Percentiles rank a stretch among this genome's conserved stretches.
Evolutionary conservation across 2,329 filamentous ascomycete species (phyloP).

Genomic region (Calonectria multiphialidica): DNA sequence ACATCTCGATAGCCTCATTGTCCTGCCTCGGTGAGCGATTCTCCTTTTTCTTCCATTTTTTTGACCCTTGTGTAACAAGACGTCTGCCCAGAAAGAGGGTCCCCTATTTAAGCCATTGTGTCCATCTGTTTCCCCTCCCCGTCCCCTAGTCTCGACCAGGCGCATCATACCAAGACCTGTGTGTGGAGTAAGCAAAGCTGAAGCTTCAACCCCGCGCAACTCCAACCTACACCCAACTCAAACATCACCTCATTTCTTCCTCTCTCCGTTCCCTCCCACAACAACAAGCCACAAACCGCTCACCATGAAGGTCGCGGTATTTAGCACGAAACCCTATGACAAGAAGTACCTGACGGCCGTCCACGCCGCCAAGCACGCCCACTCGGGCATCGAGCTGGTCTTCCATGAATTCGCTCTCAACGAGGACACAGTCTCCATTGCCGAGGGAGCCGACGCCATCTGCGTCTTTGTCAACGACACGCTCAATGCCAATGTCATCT

Average conservation of each 20-base stretch:
- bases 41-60: neutral
- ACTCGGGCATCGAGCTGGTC: slow-evolving; percentile 58
- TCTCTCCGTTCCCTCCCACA: neutral
- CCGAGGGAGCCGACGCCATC: slow-evolving; percentile 65
- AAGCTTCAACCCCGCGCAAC: slow-evolving; percentile 34
- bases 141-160: neutral
- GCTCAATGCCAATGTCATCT: slow-evolving; percentile 63
- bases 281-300: neutral
- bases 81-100: neutral
- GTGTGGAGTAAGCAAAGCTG: slow-evolving; percentile 40
- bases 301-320: slow-evolving; percentile 71
- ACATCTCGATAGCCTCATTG: slow-evolving; percentile 17
- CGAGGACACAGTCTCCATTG: slow-evolving; percentile 67
- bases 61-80: neutral
- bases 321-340: slow-evolving; percentile 75
- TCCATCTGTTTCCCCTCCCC: neutral
- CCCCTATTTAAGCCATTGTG: slow-evolving; percentile 16
- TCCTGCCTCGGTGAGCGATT: neutral
- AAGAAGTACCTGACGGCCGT: slow-evolving; percentile 63
- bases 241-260: neutral
- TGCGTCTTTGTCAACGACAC: slow-evolving; percentile 79
- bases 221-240: slow-evolving; percentile 15
- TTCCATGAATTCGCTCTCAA: slow-evolving; percentile 71
- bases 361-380: slow-evolving; percentile 48
- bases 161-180: slow-evolving; percentile 14